These are phyloP conservation scores for Aspergillus niger DNA, from an alignment of 2,329 filamentous ascomycete species.

Conservation along the genomic window DNA sequence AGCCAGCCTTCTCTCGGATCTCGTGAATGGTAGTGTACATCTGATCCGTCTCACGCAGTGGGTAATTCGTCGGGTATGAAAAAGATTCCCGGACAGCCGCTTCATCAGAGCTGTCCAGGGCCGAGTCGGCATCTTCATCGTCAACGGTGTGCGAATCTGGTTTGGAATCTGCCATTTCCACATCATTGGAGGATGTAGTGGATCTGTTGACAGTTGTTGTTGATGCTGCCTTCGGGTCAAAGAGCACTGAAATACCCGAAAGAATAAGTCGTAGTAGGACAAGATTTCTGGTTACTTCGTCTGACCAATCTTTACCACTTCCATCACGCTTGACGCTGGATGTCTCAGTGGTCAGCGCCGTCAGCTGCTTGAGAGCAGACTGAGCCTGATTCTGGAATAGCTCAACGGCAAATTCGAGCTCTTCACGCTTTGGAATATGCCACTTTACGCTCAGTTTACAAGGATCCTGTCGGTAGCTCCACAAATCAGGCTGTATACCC, in stretches of 20 bases:
- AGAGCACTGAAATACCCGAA: conserved; percentile 85
- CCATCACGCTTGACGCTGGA: conserved; percentile 86
- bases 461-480: conserved; percentile 77
- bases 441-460: conserved; percentile 80
- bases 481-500: conserved; percentile 76
- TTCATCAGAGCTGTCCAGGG: conserved; percentile 60
- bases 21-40: conserved; percentile 77
- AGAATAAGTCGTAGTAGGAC: conserved; percentile 85
- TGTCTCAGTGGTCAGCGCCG: conserved; percentile 76
- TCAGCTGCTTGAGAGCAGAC: conserved; percentile 72
- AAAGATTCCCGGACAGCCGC: conserved; percentile 76
- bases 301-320: conserved; percentile 98
- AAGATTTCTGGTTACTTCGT: conserved; percentile 88
- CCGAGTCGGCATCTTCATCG: conserved; percentile 50
- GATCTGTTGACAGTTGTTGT: conserved; percentile 51
- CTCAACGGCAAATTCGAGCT: conserved; percentile 85
- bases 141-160: conserved; percentile 26
- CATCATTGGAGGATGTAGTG: conserved; percentile 40
- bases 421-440: conserved; percentile 79
- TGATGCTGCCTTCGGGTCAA: conserved; percentile 75
- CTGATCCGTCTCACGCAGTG: conserved; percentile 64
- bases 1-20: conserved; percentile 77
- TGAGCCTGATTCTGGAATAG: conserved; percentile 83
- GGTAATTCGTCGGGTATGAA: conserved; percentile 84
- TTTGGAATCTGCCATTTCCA: conserved; percentile 50